Conservation (phyloP, 768 basidiomycete species). For the Boletus fagicola region DNA sequence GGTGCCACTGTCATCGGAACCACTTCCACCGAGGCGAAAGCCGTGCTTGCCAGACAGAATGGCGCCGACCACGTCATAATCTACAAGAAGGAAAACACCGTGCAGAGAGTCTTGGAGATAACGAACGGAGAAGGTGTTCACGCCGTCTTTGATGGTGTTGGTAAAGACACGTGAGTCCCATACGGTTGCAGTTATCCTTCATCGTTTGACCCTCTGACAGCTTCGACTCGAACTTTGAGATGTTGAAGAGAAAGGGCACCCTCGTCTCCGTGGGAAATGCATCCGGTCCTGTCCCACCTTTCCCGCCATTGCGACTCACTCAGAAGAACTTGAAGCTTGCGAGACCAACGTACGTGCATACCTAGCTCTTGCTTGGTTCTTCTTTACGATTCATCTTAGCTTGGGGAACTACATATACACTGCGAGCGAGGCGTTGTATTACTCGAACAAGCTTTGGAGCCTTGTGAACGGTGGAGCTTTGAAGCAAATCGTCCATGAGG, state of each 20-base stretch:
- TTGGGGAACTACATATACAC: conserved; percentile 72
- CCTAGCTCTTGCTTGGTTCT: neutral
- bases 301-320: conserved; percentile 67
- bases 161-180: conserved; percentile 80
- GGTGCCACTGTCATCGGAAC: conserved; percentile 94
- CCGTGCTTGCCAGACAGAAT: conserved; percentile 67
- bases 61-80: conserved; percentile 89
- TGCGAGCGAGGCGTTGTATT: conserved; percentile 66
- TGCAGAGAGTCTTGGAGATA: conserved; percentile 67
- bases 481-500: conserved; percentile 66
- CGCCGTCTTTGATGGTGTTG: conserved; percentile 93
- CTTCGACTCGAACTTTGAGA: conserved; percentile 76
- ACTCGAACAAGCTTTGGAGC: conserved; percentile 62
- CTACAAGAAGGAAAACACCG: conserved; percentile 73
- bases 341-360: conserved; percentile 62
- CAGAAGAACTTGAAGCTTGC: conserved; percentile 80
- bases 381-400: conserved; percentile 38
- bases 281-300: conserved; percentile 77
- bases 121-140: conserved; percentile 82
- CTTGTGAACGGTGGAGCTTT: conserved; percentile 58
- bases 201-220: conserved; percentile 34
- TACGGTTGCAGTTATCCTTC: neutral
- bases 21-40: conserved; percentile 82
- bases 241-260: conserved; percentile 84
- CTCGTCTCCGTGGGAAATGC: conserved; percentile 91